These are phyloP conservation scores for Mucor indicus DNA, from an alignment of 371 early-diverging fungal genomes.

Conservation along the genomic window DNA sequence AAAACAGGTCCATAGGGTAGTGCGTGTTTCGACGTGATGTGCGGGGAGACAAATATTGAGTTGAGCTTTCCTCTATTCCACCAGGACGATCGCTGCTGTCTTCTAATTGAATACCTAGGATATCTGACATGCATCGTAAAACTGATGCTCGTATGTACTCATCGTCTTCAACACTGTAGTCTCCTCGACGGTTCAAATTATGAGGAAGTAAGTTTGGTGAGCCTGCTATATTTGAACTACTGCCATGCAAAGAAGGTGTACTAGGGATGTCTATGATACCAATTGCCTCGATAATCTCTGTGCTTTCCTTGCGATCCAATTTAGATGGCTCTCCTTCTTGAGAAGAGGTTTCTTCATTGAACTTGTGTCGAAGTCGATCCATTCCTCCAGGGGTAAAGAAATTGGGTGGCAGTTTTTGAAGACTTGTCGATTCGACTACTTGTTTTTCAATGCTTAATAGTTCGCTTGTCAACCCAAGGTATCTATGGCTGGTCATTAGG, in stretches of 20 bases:
- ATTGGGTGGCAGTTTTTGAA: slow-evolving; percentile 48
- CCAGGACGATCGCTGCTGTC: background rate
- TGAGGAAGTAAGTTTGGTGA: slow-evolving; percentile 8
- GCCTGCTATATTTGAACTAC: background rate
- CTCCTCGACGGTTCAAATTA: slow-evolving; percentile 22
- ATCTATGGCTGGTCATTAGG: slow-evolving; percentile 85
- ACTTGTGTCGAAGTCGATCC: slow-evolving; percentile 66
- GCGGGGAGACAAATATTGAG: background rate
- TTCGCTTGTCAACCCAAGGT: slow-evolving; percentile 87
- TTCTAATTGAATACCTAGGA: slow-evolving; percentile 24
- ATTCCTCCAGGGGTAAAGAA: slow-evolving; percentile 67
- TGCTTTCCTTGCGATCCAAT: slow-evolving; percentile 25
- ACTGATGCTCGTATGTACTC: slow-evolving; percentile 60
- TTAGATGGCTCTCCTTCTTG: slow-evolving; percentile 25
- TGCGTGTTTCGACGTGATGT: background rate
- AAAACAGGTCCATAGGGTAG: slow-evolving; percentile 44
- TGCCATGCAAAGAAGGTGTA: slow-evolving; percentile 24
- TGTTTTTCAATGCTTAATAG: slow-evolving; percentile 77
- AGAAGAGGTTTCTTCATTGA: slow-evolving; percentile 20
- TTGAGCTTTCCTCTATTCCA: background rate
- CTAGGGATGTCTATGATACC: slow-evolving; percentile 35
- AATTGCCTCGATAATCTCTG: slow-evolving; percentile 38
- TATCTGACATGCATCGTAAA: slow-evolving; percentile 58
- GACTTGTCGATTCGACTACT: slow-evolving; percentile 69
- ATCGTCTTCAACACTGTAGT: slow-evolving; percentile 64